Conservation (phyloP, 2,329 filamentous ascomycete genomes). For the Ceratocystis cubensis region DNA sequence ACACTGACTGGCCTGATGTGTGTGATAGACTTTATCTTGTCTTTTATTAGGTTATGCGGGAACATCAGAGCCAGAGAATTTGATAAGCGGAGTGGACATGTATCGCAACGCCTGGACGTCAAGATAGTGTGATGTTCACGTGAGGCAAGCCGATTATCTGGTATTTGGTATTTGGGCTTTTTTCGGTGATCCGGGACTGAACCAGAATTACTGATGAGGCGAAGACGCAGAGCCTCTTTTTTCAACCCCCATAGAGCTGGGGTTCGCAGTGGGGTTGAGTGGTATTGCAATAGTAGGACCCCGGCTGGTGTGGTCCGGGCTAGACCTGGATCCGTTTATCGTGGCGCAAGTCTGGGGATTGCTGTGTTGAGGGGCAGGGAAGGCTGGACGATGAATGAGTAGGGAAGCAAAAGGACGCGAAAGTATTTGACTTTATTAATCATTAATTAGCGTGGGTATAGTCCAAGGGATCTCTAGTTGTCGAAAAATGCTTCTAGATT, state of each 20-base stretch:
- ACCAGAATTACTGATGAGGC: background rate
- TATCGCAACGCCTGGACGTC: background rate
- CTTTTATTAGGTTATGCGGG: background rate
- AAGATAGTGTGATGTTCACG: conserved; percentile 1
- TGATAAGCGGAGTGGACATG: background rate
- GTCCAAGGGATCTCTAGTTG: background rate
- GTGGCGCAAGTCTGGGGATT: background rate
- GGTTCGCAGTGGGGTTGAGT: no score
- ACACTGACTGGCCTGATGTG: background rate
- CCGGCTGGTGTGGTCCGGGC: background rate
- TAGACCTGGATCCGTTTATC: background rate
- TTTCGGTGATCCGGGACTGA: background rate
- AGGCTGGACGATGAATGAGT: background rate
- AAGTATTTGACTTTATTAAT: no score
- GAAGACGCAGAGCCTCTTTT: background rate
- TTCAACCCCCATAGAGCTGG: no score
- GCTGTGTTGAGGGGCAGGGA: background rate
- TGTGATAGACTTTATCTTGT: background rate
- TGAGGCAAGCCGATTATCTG: background rate
- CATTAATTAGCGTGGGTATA: background rate
- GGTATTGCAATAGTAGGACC: background rate
- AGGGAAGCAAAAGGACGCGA: background rate
- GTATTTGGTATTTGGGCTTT: background rate
- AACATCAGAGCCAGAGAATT: background rate
- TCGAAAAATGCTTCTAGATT: background rate